Evolutionary conservation across 192 early-diverging fungal genomes (phyloP).

Genomic region (Haplosporangium gracile): DNA sequence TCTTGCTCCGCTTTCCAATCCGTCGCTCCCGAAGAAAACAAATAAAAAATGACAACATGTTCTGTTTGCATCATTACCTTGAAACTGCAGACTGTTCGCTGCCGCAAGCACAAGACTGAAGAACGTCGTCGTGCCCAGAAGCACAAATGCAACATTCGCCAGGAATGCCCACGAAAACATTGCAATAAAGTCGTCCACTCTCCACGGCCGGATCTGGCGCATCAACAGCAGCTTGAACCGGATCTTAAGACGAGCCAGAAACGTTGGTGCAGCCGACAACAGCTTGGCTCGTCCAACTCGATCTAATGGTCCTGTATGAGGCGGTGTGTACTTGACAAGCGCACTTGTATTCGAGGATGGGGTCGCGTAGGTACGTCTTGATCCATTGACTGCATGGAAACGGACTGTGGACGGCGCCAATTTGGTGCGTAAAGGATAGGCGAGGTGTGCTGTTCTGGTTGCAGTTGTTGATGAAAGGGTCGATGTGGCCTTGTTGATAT

Average conservation of each 20-base stretch:
- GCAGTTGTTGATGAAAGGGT: background rate
- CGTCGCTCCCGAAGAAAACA: background rate
- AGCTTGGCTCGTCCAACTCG: conserved; percentile 63
- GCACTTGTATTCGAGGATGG: conserved; percentile 20
- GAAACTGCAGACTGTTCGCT: conserved; percentile 87
- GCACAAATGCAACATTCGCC: conserved; percentile 85
- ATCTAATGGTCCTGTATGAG: conserved; percentile 28
- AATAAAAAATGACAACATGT: background rate
- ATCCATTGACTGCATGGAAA: background rate
- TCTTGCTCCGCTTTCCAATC: background rate
- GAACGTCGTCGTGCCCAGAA: conserved; percentile 92
- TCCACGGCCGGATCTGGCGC: conserved; percentile 80
- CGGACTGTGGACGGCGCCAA: conserved; percentile 27
- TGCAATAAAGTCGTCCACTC: conserved; percentile 90
- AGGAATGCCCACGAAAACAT: conserved; percentile 91
- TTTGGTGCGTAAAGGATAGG: conserved; percentile 6
- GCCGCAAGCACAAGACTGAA: conserved; percentile 83
- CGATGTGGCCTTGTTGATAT: background rate
- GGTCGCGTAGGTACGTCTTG: conserved; percentile 19
- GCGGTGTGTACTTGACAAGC: conserved; percentile 48
- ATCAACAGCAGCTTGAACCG: conserved; percentile 72
- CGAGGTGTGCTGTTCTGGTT: conserved; percentile 1
- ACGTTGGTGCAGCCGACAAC: conserved; percentile 68
- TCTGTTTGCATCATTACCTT: conserved; percentile 59
- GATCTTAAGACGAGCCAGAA: conserved; percentile 71